Evolutionary conservation across 83 land plant genomes (phyloP).

Genomic region (Thuja plicata): DNA sequence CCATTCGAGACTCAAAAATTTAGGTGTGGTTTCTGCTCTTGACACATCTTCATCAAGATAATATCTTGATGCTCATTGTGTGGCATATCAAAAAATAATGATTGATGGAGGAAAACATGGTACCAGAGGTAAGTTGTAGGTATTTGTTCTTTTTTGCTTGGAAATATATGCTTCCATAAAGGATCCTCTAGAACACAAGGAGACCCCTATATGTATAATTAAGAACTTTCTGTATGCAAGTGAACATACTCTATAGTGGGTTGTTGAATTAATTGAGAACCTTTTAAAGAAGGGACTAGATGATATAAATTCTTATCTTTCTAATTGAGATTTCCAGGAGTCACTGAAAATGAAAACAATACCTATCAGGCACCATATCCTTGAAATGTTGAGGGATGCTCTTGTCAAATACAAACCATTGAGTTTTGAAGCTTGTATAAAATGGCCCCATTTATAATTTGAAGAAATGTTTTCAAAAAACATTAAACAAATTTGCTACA

Average conservation of each 20-base stretch:
- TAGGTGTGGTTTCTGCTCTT: constrained; percentile 59
- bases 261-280: constrained; percentile 49
- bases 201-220: constrained; percentile 49
- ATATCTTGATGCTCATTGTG: constrained; percentile 55
- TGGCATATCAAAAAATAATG: constrained; percentile 47
- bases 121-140: constrained; percentile 60
- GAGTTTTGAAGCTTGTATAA: too few species aligned
- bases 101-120: constrained; percentile 68
- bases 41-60: constrained; percentile 50
- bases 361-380: constrained; percentile 35
- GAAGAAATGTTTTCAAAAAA: too few species aligned
- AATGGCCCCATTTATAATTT: too few species aligned
- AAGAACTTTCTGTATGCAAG: constrained; percentile 54
- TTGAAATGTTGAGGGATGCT: constrained; percentile 52
- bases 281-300: constrained; percentile 51
- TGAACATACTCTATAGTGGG: constrained; percentile 53
- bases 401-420: constrained; percentile 49
- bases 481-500: too few species aligned
- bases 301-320: constrained; percentile 56
- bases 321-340: constrained; percentile 51
- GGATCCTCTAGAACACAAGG: constrained; percentile 62
- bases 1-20: neutral
- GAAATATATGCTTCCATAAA: constrained; percentile 62
- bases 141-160: constrained; percentile 45
- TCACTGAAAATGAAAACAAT: constrained; percentile 34